A percentile compares a stretch with the other conserved stretches of the same genome.
Evolutionary conservation across 192 early-diverging fungal species (phyloP).

Genomic region (Rhizoclosmatium globosum): DNA sequence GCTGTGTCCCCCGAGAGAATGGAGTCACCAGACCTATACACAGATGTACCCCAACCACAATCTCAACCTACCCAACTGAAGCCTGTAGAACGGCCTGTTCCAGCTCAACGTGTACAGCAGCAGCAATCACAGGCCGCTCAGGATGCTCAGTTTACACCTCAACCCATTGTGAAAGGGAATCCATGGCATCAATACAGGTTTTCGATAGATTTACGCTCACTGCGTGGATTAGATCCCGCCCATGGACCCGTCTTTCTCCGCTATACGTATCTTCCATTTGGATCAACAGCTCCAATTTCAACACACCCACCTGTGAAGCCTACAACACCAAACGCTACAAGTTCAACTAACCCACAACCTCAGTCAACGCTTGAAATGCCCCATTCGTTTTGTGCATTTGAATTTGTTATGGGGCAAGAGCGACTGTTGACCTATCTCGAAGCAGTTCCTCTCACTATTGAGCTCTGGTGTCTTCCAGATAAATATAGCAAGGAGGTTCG

Average conservation of each 20-base stretch:
- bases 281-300: slow-evolving; percentile 49
- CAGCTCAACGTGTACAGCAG: neutral
- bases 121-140: neutral
- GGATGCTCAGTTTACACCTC: neutral
- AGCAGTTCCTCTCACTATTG: slow-evolving; percentile 55
- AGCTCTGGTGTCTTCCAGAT: slow-evolving; percentile 52
- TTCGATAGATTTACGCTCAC: slow-evolving; percentile 59
- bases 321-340: neutral
- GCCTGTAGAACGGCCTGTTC: neutral
- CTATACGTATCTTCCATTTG: slow-evolving; percentile 60
- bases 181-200: slow-evolving; percentile 64
- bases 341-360: neutral
- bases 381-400: slow-evolving; percentile 58
- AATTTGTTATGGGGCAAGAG: slow-evolving; percentile 59
- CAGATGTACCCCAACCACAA: neutral
- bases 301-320: slow-evolving; percentile 51
- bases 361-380: slow-evolving; percentile 46
- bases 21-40: neutral
- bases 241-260: slow-evolving; percentile 46
- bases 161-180: neutral
- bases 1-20: neutral
- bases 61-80: neutral
- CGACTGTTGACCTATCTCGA: slow-evolving; percentile 55
- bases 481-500: slow-evolving; percentile 36
- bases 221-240: slow-evolving; percentile 10